Base-by-base conservation (phyloP, 2,329 filamentous ascomycete genomes). In the Neofusicoccum umdonicola region DNA sequence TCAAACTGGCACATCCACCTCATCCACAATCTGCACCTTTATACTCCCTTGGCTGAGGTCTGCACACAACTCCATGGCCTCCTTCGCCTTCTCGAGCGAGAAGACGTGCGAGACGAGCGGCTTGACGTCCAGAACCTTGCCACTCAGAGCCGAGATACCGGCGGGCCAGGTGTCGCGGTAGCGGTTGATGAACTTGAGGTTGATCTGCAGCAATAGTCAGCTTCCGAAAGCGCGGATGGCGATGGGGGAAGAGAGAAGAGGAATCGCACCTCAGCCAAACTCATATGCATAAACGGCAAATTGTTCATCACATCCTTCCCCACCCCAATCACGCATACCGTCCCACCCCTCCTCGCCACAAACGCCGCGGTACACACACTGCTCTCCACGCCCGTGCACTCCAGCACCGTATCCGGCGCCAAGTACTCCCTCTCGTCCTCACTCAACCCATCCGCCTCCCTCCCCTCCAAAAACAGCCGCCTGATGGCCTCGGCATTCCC, bases 131-230 rank as follows among this genome's bases (percentile, higher is more conserved):
- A 91, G 71, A 1, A 90, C 80, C 0, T 84, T 84, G 3, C 86
- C 85, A 45, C 80, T 82, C 34, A 91, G 71, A 54, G 84, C 85
- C 6, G 84, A 80, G 39, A 91, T 88, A 0, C 86, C 88, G 0
- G 84, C 82, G 0, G 88, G 88, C 88, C 88, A 91, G 0, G 88
- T 90, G 70, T 90, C 87, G 45, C 83, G 81, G 72, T 90, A 91
- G 7, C 88, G 81, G 73, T 91, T 90, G 72, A 90, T 90, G 76
- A 91, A 91, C 42, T 84, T 85, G 31, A 91, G 78, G 68, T 90
- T 82, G 67, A 90, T 89, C 84, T 87, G 37, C 7, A 35, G 11
- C 31, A 22, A 19, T 13, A 2, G 35, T 44, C 2, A 44, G 11
- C 3, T 17, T 17, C 13, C 4, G 17, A 15, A n/a, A 54, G 56